phyloP scores from a whole-genome alignment of 176 grass and related monocot genomes.

The Aegilops sharonensis region DNA sequence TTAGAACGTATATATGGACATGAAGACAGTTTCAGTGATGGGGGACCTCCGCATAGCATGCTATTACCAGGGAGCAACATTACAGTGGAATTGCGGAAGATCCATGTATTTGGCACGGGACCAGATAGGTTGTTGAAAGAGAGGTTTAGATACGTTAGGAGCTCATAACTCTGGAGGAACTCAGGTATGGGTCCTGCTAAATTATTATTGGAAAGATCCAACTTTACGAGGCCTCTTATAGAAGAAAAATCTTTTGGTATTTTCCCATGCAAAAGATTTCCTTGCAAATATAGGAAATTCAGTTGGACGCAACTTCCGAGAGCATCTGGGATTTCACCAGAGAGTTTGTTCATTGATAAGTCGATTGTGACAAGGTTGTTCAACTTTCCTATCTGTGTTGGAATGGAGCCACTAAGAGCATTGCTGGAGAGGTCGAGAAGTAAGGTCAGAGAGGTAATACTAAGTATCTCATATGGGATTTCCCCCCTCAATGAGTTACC shows the following conservation, averaged over 20 bases:
- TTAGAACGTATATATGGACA: not conserved
- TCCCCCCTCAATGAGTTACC: too few relatives aligned
- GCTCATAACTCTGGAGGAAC: not conserved
- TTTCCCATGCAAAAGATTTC: not conserved
- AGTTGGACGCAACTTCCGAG: not conserved
- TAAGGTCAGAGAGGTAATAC: too few relatives aligned
- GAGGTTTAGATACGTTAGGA: not conserved
- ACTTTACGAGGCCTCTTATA: too few relatives aligned
- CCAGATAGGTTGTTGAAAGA: not conserved
- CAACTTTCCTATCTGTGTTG: too few relatives aligned
- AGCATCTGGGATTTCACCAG: too few relatives aligned
- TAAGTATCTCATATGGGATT: too few relatives aligned
- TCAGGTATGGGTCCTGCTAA: not conserved
- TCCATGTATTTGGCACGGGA: not conserved
- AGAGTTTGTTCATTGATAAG: too few relatives aligned
- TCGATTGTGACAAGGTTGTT: too few relatives aligned
- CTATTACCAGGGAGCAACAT: not conserved
- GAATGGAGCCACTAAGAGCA: too few relatives aligned
- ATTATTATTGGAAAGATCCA: not conserved
- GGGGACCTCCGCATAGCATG: slow-evolving; percentile 26
- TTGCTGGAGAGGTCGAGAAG: too few relatives aligned
- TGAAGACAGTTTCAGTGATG: not conserved
- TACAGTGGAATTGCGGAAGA: not conserved
- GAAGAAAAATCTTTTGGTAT: not conserved
- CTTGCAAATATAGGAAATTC: not conserved